Conservation (phyloP, 176 grass and related monocot genomes). For the maize (Zea mays) region DNA sequence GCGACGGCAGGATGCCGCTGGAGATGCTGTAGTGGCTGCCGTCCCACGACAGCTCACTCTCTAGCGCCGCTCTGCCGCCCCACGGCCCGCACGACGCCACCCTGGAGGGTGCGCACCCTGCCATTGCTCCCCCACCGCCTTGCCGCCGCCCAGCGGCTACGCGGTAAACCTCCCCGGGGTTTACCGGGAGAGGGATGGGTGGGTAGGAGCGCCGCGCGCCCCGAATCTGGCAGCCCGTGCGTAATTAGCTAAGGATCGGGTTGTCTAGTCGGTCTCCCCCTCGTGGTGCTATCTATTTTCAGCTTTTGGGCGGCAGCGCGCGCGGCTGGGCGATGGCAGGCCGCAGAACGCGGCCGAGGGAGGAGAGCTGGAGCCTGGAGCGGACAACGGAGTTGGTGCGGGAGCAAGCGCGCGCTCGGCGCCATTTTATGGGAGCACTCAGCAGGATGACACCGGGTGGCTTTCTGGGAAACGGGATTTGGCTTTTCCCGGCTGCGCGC, state of each 20-base stretch:
- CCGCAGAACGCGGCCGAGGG: not conserved
- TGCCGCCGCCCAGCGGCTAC: too few species aligned
- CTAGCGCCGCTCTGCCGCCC: conserved; percentile 23
- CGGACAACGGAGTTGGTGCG: not conserved
- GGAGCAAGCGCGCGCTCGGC: conserved; percentile 13
- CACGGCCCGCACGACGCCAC: conserved; percentile 46
- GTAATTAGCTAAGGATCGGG: not conserved
- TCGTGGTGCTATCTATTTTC: not conserved
- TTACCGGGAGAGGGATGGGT: not conserved
- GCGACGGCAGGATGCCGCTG: conserved; percentile 85
- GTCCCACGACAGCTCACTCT: conserved; percentile 68
- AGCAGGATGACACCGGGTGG: not conserved
- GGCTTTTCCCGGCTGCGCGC: not conserved
- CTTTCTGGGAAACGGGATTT: not conserved
- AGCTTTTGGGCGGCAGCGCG: not conserved
- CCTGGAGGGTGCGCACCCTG: conserved; percentile 24
- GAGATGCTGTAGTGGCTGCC: conserved; percentile 95
- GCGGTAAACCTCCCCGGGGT: conserved; percentile 9
- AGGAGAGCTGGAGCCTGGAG: not conserved
- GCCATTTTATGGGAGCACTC: conserved; percentile 13
- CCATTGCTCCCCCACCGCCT: conserved; percentile 28
- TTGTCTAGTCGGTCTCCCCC: not conserved
- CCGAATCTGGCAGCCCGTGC: not conserved
- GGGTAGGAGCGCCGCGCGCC: not conserved
- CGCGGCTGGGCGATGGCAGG: too few species aligned